Evolutionary conservation across 169 alveolate genomes (phyloP).

Genomic region (Sarcocystis neurona): DNA sequence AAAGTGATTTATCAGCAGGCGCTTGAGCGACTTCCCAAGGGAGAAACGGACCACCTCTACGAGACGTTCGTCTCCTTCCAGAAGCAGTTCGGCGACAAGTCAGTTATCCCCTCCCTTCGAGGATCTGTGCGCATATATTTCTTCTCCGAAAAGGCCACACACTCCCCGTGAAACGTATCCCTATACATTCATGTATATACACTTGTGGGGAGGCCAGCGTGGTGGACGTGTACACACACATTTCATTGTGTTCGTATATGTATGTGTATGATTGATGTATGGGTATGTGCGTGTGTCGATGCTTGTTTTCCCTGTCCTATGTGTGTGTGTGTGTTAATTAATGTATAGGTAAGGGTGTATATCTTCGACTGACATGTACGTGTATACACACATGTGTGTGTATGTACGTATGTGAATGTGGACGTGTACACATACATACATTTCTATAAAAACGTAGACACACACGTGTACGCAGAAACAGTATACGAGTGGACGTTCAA

Average conservation of each 20-base stretch:
- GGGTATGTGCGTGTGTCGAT: too few relatives aligned
- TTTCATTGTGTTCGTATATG: not conserved
- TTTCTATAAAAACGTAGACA: too few relatives aligned
- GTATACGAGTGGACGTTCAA: too few relatives aligned
- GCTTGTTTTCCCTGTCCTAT: too few relatives aligned
- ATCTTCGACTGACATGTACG: too few relatives aligned
- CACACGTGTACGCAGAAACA: too few relatives aligned
- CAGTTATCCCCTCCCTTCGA: too few relatives aligned
- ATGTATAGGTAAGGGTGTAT: too few relatives aligned
- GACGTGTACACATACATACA: not conserved
- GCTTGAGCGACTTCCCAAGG: conserved; percentile 89
- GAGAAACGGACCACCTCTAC: conserved; percentile 85
- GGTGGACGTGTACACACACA: not conserved
- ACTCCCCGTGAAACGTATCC: conserved; percentile 83
- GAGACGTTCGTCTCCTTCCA: conserved; percentile 90
- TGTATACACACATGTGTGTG: too few relatives aligned
- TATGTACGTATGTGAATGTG: not conserved
- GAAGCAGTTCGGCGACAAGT: conserved; percentile 88
- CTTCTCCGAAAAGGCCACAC: not conserved
- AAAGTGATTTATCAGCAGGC: conserved; percentile 92
- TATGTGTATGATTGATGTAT: not conserved
- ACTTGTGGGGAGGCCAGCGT: not conserved
- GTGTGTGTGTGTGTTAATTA: too few relatives aligned
- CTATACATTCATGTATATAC: conserved; percentile 76
- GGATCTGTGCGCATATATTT: too few relatives aligned